Conservation (phyloP, 371 early-diverging fungal species). For the Blakeslea trispora region DNA sequence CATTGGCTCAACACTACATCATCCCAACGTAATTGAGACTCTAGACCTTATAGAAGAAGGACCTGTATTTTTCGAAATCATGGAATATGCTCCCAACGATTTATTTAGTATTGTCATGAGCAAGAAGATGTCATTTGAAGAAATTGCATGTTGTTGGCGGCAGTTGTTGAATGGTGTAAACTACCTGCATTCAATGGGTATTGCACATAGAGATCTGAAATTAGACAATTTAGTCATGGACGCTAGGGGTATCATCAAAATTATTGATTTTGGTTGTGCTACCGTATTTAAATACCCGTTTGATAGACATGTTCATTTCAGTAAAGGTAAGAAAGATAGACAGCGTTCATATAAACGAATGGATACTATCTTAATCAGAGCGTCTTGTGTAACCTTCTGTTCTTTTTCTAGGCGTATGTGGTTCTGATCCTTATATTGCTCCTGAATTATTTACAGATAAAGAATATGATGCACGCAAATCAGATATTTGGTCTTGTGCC, state of each 20-base stretch:
- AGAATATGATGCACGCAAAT: conserved; percentile 59
- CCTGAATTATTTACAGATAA: conserved; percentile 54
- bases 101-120: conserved; percentile 69
- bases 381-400: background rate
- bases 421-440: conserved; percentile 64
- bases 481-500: conserved; percentile 75
- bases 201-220: conserved; percentile 87
- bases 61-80: conserved; percentile 65
- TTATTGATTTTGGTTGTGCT: conserved; percentile 94
- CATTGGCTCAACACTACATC: conserved; percentile 76
- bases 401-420: conserved; percentile 44
- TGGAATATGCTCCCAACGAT: conserved; percentile 81
- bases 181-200: conserved; percentile 72
- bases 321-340: conserved; percentile 19
- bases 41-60: conserved; percentile 74
- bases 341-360: too few relatives aligned
- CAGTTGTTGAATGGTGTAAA: conserved; percentile 73
- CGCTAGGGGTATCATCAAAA: conserved; percentile 72
- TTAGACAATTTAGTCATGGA: conserved; percentile 80
- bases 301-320: conserved; percentile 32
- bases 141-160: conserved; percentile 67
- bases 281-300: conserved; percentile 72
- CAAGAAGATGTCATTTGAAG: conserved; percentile 58
- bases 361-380: too few relatives aligned
- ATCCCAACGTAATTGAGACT: conserved; percentile 82